A percentile compares a stretch with the other conserved stretches of the same genome.
Evolutionary conservation across 371 early-diverging fungal genomes (phyloP).

Genomic region (Apophysomyces elegans): DNA sequence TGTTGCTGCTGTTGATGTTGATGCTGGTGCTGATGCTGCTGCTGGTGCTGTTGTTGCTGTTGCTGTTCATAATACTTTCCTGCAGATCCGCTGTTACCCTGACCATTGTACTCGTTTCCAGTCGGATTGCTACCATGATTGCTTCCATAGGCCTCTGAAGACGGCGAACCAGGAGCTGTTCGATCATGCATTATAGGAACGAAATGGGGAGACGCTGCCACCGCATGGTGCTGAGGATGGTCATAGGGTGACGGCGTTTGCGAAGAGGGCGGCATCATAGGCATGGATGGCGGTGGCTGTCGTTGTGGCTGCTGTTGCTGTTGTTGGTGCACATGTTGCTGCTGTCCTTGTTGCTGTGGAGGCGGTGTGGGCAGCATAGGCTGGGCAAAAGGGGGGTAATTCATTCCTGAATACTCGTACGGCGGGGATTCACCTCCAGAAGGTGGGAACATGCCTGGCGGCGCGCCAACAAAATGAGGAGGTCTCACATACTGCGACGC

Average conservation of each 20-base stretch:
- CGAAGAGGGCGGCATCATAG: slow-evolving; percentile 10
- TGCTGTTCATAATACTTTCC: slow-evolving; percentile 15
- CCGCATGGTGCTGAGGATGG: slow-evolving; percentile 1
- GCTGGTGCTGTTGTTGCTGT: slow-evolving; percentile 9
- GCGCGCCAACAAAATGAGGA: slow-evolving; percentile 28
- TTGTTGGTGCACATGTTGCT: slow-evolving; percentile 6
- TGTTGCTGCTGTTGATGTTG: slow-evolving; percentile 1
- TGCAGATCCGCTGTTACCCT: background rate
- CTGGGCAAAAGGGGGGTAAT: slow-evolving; percentile 26
- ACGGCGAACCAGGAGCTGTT: background rate
- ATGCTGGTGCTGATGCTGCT: background rate
- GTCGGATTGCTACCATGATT: background rate
- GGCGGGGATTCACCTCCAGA: slow-evolving; percentile 26
- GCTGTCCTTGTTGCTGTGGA: slow-evolving; percentile 6
- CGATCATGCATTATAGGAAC: slow-evolving; percentile 1
- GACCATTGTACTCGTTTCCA: background rate
- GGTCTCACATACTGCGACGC: slow-evolving; percentile 33
- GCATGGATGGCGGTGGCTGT: background rate
- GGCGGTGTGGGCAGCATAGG: slow-evolving; percentile 9
- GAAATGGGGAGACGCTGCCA: background rate
- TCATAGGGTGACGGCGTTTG: slow-evolving; percentile 9
- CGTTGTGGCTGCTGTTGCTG: background rate
- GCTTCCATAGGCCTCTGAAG: background rate
- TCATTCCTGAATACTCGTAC: slow-evolving; percentile 35
- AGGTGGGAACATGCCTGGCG: slow-evolving; percentile 29